These are phyloP conservation scores for Magnaporthales sp. DNA, from an alignment of 2,329 filamentous ascomycete species.

Conservation along the genomic window DNA sequence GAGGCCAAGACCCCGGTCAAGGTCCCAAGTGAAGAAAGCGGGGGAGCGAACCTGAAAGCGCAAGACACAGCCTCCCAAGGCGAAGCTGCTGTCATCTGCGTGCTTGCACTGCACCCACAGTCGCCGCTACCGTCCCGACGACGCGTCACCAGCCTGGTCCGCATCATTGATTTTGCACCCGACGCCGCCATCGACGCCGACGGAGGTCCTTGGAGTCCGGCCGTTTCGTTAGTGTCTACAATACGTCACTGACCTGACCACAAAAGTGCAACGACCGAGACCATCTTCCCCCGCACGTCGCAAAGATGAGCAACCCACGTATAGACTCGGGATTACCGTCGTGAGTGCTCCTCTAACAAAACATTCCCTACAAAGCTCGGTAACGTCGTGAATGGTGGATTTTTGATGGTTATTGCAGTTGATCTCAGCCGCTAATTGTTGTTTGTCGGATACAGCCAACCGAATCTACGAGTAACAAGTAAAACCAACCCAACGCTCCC, in stretches of 20 bases:
- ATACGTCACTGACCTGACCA: background rate
- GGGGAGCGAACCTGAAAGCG: slow-evolving; percentile 5
- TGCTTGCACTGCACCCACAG: background rate
- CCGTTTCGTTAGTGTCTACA: background rate
- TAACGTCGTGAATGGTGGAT: background rate
- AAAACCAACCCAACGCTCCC: slow-evolving; percentile 26
- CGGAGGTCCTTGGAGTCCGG: background rate
- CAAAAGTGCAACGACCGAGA: background rate
- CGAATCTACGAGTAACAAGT: slow-evolving; percentile 93
- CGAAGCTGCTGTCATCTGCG: slow-evolving; percentile 4
- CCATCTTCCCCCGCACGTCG: background rate
- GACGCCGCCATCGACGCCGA: background rate
- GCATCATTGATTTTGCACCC: background rate
- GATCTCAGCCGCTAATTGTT: background rate
- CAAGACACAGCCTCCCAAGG: slow-evolving; percentile 6
- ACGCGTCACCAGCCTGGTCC: slow-evolving; percentile 1
- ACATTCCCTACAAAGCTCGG: background rate
- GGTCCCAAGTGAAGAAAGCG: background rate
- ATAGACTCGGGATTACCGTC: slow-evolving; percentile 54
- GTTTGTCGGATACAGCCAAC: slow-evolving; percentile 42
- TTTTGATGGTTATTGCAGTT: background rate
- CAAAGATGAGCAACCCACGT: slow-evolving; percentile 33
- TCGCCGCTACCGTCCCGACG: background rate
- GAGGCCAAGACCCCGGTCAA: background rate
- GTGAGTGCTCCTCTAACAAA: slow-evolving; percentile 35